These are phyloP conservation scores for Leccinum broughii DNA, from an alignment of 768 basidiomycete genomes.

Conservation along the genomic window DNA sequence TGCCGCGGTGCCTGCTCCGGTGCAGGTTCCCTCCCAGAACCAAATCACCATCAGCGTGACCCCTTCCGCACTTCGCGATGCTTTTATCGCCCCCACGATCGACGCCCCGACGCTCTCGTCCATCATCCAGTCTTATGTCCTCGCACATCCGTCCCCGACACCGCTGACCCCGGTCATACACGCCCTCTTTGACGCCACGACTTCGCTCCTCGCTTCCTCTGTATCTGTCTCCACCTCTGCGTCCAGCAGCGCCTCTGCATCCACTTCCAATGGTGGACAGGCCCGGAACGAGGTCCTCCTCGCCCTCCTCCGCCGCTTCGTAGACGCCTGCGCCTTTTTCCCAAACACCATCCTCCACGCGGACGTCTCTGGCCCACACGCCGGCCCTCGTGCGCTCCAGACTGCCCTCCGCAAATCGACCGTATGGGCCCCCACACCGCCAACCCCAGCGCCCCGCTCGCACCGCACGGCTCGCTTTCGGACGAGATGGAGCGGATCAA, in stretches of 20 bases:
- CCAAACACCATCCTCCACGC: constrained; percentile 50
- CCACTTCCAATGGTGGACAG: constrained; percentile 1
- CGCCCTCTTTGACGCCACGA: constrained; percentile 54
- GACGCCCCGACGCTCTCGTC: constrained; percentile 51
- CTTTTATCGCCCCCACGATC: constrained; percentile 37
- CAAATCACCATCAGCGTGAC: constrained; percentile 32
- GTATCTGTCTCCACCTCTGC: constrained; percentile 33
- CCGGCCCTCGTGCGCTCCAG: constrained; percentile 58
- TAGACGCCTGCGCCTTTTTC: constrained; percentile 54
- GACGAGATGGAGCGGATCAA: constrained; percentile 68
- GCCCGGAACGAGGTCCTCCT: constrained; percentile 14
- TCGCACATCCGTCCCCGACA: constrained; percentile 48
- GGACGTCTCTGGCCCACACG: constrained; percentile 52
- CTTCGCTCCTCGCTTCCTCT: constrained; percentile 25
- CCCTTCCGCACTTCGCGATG: constrained; percentile 31
- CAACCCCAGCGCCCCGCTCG: too few species aligned
- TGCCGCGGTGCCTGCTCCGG: constrained; percentile 46
- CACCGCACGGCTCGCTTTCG: constrained; percentile 38
- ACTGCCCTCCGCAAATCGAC: constrained; percentile 59
- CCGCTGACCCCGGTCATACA: constrained; percentile 52
- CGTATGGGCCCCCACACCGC: constrained; percentile 45
- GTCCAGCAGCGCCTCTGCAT: constrained; percentile 38
- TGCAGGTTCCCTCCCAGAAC: constrained; percentile 14
- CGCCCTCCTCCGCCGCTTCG: constrained; percentile 45
- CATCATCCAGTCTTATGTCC: constrained; percentile 52